Evolutionary conservation across 352 stramenopile genomes (phyloP).

Genomic region (Pythium folliculosum): DNA sequence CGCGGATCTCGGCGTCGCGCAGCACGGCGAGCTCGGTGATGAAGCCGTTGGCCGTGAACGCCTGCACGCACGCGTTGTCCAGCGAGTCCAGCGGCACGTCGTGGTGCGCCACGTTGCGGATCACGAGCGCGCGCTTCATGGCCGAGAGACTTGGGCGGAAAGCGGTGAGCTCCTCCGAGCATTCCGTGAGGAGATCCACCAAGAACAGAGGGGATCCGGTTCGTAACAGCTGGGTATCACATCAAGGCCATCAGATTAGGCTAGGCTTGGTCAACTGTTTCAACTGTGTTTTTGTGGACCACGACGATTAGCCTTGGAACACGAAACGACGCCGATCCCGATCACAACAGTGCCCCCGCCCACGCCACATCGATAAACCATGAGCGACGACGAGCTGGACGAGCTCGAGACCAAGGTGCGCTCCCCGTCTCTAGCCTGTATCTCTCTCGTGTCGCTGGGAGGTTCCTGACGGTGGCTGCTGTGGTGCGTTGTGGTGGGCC

Average conservation of each 20-base stretch:
- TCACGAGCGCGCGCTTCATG: constrained; percentile 82
- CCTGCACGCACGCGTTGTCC: constrained; percentile 77
- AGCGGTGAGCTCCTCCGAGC: no score
- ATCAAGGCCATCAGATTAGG: no score
- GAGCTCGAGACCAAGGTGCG: constrained; percentile 69
- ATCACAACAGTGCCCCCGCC: no score
- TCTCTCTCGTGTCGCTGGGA: background rate
- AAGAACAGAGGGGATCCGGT: background rate
- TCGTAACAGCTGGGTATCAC: background rate
- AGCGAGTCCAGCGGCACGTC: constrained; percentile 73
- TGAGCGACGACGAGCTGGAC: constrained; percentile 72
- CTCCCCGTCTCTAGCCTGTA: background rate
- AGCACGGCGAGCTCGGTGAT: constrained; percentile 71
- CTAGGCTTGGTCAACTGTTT: background rate
- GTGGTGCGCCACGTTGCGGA: constrained; percentile 73
- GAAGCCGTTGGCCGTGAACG: constrained; percentile 67
- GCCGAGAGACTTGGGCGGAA: no score
- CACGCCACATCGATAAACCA: constrained; percentile 16
- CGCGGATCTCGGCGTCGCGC: constrained; percentile 53
- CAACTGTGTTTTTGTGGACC: no score
- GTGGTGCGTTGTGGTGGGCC: background rate
- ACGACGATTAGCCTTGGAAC: background rate
- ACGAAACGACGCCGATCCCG: constrained; percentile 1
- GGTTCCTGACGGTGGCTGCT: background rate
- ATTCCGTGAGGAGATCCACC: background rate